phyloP scores from a whole-genome alignment of 2,329 filamentous ascomycete species.

The Paracamarosporium sp. region DNA sequence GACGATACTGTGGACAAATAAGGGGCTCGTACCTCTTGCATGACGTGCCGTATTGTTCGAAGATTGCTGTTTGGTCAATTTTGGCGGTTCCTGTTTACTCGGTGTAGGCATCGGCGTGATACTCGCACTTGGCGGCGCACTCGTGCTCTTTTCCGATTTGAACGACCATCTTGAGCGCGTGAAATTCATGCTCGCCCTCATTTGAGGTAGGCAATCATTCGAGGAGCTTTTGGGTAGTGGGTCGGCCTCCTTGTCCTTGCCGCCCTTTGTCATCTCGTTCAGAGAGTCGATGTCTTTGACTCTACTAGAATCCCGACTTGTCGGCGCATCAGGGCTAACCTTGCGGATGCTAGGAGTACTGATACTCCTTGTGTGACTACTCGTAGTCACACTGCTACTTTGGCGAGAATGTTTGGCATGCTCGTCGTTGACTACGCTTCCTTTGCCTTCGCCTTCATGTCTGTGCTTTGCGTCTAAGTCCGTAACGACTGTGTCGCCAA shows the following conservation, averaged over 20 bases:
- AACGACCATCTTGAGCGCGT: neutral
- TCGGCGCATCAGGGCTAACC: neutral
- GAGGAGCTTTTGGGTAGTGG: neutral
- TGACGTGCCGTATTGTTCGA: conserved; percentile 13
- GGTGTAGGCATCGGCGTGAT: conserved; percentile 15
- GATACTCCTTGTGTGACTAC: neutral
- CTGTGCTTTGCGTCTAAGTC: conserved; percentile 27
- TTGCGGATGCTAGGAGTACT: neutral
- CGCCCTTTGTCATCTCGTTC: neutral
- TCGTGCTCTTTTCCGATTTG: neutral
- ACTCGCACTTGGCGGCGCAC: conserved; percentile 5
- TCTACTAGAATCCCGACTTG: neutral
- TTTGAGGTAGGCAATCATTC: neutral
- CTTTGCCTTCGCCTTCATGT: neutral
- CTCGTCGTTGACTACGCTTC: neutral
- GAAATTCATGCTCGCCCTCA: neutral
- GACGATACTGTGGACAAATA: neutral
- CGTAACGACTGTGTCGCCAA: conserved; percentile 26
- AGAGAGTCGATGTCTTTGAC: neutral
- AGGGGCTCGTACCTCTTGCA: conserved; percentile 19
- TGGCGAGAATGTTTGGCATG: neutral
- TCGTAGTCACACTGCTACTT: neutral
- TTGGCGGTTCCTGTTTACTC: neutral
- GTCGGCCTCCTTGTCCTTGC: neutral
- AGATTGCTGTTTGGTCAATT: neutral